Conservation (phyloP, 805 yeast species). For the Candida caryicola region DNA sequence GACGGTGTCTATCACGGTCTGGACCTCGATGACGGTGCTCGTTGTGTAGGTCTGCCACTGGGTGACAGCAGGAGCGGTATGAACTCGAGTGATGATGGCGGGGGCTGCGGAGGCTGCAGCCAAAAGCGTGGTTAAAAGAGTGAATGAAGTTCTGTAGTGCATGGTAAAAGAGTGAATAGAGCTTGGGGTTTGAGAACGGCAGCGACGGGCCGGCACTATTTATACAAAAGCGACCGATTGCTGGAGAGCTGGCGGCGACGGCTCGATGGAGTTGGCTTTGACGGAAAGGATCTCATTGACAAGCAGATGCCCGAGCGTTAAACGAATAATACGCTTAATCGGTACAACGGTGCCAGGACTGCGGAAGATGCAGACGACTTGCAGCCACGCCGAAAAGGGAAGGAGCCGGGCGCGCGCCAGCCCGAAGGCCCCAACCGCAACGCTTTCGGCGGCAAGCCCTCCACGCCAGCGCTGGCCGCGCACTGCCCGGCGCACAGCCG, state of each 20-base stretch:
- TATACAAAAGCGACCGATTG: too few relatives aligned
- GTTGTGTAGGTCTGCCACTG: constrained; percentile 21
- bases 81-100: constrained; percentile 13
- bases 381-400: background rate
- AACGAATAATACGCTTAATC: background rate
- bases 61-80: constrained; percentile 29
- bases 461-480: too few relatives aligned
- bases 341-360: background rate
- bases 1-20: constrained; percentile 15
- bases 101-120: constrained; percentile 2
- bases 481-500: too few relatives aligned
- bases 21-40: constrained; percentile 8
- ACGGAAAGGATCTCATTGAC: background rate
- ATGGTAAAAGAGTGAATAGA: background rate
- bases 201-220: too few relatives aligned
- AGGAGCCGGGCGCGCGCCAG: too few relatives aligned
- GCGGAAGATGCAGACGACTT: background rate
- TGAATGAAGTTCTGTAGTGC: background rate
- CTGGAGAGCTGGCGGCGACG: too few relatives aligned
- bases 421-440: too few relatives aligned
- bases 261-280: too few relatives aligned
- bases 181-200: too few relatives aligned
- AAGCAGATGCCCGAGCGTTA: too few relatives aligned
- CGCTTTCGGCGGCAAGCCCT: too few relatives aligned
- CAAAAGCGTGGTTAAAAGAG: background rate